Conservation (phyloP, 257 asterid genomes). For the Forsythia suspensa region DNA sequence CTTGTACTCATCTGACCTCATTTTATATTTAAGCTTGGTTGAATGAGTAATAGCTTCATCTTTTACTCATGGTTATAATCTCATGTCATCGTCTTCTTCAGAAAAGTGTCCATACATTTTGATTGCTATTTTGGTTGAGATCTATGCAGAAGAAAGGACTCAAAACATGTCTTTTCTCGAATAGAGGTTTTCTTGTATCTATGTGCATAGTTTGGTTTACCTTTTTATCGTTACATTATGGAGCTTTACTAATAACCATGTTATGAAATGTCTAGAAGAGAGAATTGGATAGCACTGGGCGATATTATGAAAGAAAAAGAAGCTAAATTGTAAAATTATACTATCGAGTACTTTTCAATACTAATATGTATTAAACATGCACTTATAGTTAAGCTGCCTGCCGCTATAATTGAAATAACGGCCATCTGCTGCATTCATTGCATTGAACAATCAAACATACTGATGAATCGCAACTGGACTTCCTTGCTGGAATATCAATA, state of each 20-base stretch:
- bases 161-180: background rate
- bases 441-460: no score
- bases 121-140: background rate
- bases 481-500: no score
- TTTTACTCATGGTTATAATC: background rate
- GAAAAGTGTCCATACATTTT: background rate
- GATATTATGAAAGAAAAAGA: background rate
- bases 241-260: no score
- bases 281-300: no score
- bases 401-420: no score
- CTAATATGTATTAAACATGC: no score
- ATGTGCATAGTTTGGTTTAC: background rate
- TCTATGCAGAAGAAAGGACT: background rate
- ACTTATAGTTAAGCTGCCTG: no score
- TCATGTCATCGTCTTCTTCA: background rate
- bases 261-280: no score
- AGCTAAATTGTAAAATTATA: no score
- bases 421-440: no score
- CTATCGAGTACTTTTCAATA: no score
- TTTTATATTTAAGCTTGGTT: background rate
- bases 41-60: background rate
- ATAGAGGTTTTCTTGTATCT: background rate
- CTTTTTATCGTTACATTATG: background rate
- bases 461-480: no score
- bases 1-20: background rate